A percentile compares a stretch with the other conserved stretches of the same genome.
Evolutionary conservation across 805 yeast species (phyloP).

Genomic region (Aciculoconidium aculeatum): DNA sequence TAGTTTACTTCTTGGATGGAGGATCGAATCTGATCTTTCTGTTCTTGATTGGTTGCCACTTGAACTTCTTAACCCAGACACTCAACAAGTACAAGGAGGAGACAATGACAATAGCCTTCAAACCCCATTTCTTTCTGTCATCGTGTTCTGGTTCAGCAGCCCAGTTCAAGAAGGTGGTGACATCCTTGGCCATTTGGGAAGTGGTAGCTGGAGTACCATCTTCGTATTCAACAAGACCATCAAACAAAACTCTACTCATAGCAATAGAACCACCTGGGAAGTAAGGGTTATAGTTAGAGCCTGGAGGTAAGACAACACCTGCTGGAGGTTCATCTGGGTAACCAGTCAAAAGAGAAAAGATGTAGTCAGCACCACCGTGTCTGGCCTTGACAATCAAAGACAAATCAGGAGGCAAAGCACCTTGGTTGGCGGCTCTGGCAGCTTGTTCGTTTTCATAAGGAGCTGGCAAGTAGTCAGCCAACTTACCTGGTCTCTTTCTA

Average conservation of each 20-base stretch:
- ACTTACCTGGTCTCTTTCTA: conserved; percentile 96
- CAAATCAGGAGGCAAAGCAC: conserved; percentile 97
- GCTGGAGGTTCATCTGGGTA: conserved; percentile 99
- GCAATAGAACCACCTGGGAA: conserved; percentile 99
- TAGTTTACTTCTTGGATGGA: conserved; percentile 60
- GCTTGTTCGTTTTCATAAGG: conserved; percentile 98
- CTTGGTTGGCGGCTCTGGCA: conserved; percentile 99
- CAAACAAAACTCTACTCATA: conserved; percentile 97
- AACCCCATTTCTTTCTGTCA: conserved; percentile 94
- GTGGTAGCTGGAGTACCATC: conserved; percentile 99
- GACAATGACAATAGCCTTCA: conserved; percentile 79
- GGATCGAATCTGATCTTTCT: conserved; percentile 92
- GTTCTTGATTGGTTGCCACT: conserved; percentile 94
- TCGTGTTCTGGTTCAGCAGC: conserved; percentile 98
- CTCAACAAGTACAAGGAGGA: conserved; percentile 77
- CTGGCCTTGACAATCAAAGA: conserved; percentile 97
- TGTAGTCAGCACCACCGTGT: conserved; percentile 96
- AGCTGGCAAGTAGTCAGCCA: conserved; percentile 90
- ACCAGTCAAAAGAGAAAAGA: conserved; percentile 92
- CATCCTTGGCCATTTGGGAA: conserved; percentile 99
- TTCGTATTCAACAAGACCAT: conserved; percentile 95
- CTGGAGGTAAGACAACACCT: conserved; percentile 88
- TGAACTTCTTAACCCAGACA: conserved; percentile 93
- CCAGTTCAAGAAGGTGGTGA: conserved; percentile 93
- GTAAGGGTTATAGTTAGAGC: conserved; percentile 97